Percentiles rank a stretch among this genome's conserved stretches.
phyloP scores from a whole-genome alignment of 139 green algal genomes.

The Coccomyxa sp. region DNA sequence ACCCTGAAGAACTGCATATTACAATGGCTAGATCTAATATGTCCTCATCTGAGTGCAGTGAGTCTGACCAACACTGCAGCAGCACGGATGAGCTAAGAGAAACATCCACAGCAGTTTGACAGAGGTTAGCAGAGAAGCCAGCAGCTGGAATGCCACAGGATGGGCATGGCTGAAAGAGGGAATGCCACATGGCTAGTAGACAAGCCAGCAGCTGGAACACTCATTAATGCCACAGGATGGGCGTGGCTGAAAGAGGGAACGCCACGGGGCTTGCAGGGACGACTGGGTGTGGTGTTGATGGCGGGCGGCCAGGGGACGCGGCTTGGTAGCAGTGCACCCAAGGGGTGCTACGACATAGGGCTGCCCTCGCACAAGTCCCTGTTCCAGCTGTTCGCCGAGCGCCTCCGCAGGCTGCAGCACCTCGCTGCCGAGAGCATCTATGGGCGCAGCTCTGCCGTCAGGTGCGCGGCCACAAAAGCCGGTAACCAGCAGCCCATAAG shows the following conservation, averaged over 20 bases:
- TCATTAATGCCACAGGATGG: not conserved
- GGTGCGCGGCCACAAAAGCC: not conserved
- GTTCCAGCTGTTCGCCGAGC: slow-evolving; percentile 88
- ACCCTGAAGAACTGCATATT: not conserved
- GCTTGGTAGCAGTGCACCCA: slow-evolving; percentile 77
- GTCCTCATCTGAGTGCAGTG: too few relatives aligned
- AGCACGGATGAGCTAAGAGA: too few relatives aligned
- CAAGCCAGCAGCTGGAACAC: not conserved
- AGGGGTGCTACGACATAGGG: slow-evolving; percentile 93
- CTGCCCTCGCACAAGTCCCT: slow-evolving; percentile 86
- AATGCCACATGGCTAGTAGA: not conserved
- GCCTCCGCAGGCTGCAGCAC: slow-evolving; percentile 61
- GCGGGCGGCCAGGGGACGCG: slow-evolving; percentile 92
- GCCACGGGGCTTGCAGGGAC: slow-evolving; percentile 38
- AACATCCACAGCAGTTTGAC: not conserved
- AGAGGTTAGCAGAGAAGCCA: not conserved
- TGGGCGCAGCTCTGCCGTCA: not conserved
- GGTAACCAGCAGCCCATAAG: not conserved
- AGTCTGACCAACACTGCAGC: too few relatives aligned
- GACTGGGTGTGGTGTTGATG: slow-evolving; percentile 78
- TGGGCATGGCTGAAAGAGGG: not conserved
- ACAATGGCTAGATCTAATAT: not conserved
- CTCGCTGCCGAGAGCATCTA: slow-evolving; percentile 39
- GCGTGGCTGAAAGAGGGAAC: not conserved
- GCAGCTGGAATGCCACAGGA: too few relatives aligned